Evolutionary conservation across 2,329 filamentous ascomycete genomes (phyloP), one percentile per base, ranked within the genome.

Genomic region (Xylariales sp.): DNA sequence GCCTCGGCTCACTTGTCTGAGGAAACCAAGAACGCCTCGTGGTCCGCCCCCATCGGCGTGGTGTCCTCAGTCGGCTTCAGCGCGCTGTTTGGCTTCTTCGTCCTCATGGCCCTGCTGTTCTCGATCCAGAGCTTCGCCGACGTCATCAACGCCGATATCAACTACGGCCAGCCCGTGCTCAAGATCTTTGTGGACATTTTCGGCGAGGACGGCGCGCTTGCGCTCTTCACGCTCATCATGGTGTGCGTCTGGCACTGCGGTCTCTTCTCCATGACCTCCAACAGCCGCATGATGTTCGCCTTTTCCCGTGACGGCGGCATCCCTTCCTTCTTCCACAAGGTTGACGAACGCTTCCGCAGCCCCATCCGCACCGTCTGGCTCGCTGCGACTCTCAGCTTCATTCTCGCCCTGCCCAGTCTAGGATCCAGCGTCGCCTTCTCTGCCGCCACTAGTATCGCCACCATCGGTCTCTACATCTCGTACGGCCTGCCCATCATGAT

Each of bases 241-340:
- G 57, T 79, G 21, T 79, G 76, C 40, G 71, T 79, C 4, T 80
- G 76, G 76, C 76, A 79, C 50, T 78, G 74, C 42, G 76, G 75
- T 0, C 61, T 79, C 0, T 79, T 80, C 50, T 70, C 65, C 35
- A 63, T 81, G 61, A 79, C 74, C 0, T 68, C 63, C 34, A 78
- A 78, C 49, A 70, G 65, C 27, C 63, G 74, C 18, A 78, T 78
- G 74, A 78, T 78, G 71, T 78, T 76, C 47, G 72, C 72, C 1
- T 78, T 78, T 47, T 62, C 69, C 0, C 64, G 74, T 13, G 74
- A 78, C 46, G 62, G 69, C n/a, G 74, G 73, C 14, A 70, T 78
- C 43, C 72, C 65, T 21, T 52, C 60, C 8, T 75, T 74, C 56
- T 79, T 79, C 57, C 65, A 74, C 52, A 61, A 66, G 18, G 72